These are phyloP conservation scores for Iris macrosiphon DNA, from an alignment of 106 monocot species.

Conservation along the genomic window DNA sequence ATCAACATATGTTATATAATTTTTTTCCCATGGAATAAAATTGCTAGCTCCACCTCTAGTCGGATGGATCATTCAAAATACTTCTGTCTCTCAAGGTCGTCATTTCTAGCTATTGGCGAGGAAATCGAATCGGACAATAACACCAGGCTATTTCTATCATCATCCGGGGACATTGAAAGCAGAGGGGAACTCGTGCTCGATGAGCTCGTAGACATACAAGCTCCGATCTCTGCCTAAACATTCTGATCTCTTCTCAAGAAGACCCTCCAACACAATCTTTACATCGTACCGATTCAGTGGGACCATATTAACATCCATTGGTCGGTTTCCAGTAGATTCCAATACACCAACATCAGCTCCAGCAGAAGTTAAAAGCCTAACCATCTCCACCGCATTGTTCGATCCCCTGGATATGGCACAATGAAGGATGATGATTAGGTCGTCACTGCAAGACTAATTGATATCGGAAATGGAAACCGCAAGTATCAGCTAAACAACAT, in stretches of 20 bases:
- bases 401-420: slow-evolving; percentile 64
- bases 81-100: slow-evolving; percentile 30
- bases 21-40: too few relatives aligned
- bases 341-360: slow-evolving; percentile 21
- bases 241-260: slow-evolving; percentile 11
- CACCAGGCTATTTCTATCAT: slow-evolving; percentile 9
- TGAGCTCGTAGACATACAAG: background rate
- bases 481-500: slow-evolving; percentile 34
- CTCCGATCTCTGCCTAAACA: too few relatives aligned
- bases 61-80: too few relatives aligned
- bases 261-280: slow-evolving; percentile 13
- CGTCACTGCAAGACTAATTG: slow-evolving; percentile 31
- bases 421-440: slow-evolving; percentile 49
- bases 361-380: slow-evolving; percentile 30
- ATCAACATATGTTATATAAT: too few relatives aligned
- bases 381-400: slow-evolving; percentile 22
- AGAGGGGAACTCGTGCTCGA: slow-evolving; percentile 5
- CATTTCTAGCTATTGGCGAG: slow-evolving; percentile 5
- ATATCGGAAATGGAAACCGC: slow-evolving; percentile 19
- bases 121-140: slow-evolving; percentile 18
- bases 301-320: slow-evolving; percentile 21
- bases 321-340: slow-evolving; percentile 23
- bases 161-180: background rate
- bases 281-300: background rate
- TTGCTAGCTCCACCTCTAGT: too few relatives aligned